These are phyloP conservation scores for Esteya vermicola DNA, from an alignment of 2,329 filamentous ascomycete genomes.

Conservation along the genomic window DNA sequence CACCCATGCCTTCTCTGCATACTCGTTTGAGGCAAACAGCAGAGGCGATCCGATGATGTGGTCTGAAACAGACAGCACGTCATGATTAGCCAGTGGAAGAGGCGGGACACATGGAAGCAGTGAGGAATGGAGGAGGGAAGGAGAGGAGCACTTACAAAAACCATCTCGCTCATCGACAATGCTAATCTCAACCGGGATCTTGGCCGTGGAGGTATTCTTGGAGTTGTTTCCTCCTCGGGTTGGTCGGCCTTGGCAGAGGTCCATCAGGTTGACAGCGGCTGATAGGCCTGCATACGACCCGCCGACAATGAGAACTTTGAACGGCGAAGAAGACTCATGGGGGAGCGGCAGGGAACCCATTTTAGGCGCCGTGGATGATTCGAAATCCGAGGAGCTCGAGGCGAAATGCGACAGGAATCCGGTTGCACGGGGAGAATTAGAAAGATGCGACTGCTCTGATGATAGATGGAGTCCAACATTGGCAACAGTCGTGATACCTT, in stretches of 20 bases:
- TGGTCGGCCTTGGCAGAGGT: slow-evolving; percentile 42
- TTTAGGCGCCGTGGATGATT: background rate
- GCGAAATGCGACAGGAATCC: too few relatives aligned
- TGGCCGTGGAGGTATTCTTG: slow-evolving; percentile 5
- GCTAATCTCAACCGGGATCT: slow-evolving; percentile 51
- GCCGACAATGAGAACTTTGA: slow-evolving; percentile 52
- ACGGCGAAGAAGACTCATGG: slow-evolving; percentile 15
- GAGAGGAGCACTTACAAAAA: slow-evolving; percentile 45
- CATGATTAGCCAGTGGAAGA: background rate
- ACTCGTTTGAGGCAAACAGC: slow-evolving; percentile 48
- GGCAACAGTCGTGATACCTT: too few relatives aligned
- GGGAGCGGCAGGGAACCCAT: slow-evolving; percentile 6
- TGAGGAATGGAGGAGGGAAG: slow-evolving; percentile 1
- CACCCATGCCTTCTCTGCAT: slow-evolving; percentile 56
- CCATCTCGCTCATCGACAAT: slow-evolving; percentile 70
- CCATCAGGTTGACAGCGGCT: slow-evolving; percentile 50
- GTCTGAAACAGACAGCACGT: slow-evolving; percentile 36
- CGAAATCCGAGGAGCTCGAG: too few relatives aligned
- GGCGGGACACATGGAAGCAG: too few relatives aligned
- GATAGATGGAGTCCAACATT: too few relatives aligned
- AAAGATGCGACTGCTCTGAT: too few relatives aligned
- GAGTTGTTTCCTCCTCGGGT: slow-evolving; percentile 26
- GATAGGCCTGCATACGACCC: slow-evolving; percentile 61
- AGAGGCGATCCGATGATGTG: slow-evolving; percentile 66
- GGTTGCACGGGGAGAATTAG: background rate